These are phyloP conservation scores for Xylaria flabelliformis DNA, from an alignment of 495 filamentous ascomycete species.

Conservation along the genomic window DNA sequence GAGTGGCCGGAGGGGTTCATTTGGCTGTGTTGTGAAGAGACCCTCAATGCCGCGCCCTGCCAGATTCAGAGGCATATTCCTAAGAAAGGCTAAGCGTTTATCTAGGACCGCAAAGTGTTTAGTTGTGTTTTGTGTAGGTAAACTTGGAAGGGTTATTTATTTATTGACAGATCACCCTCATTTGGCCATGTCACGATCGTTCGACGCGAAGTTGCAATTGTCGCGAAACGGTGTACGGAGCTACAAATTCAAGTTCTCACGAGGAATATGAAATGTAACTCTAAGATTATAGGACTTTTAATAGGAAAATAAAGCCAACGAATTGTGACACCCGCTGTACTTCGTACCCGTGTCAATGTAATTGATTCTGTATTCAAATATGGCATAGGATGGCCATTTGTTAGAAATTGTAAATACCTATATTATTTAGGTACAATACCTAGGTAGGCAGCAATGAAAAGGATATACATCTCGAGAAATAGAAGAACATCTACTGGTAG, in stretches of 20 bases:
- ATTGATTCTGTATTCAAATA: too few species aligned
- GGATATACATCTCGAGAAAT: too few species aligned
- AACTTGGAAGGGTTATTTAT: neutral
- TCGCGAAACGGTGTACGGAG: neutral
- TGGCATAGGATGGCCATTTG: neutral
- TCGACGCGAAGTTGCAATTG: neutral
- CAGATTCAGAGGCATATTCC: constrained; percentile 13
- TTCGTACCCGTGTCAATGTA: neutral
- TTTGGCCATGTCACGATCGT: neutral
- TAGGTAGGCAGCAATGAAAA: too few species aligned
- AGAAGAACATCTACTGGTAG: neutral
- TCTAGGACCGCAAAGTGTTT: neutral
- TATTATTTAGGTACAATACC: too few species aligned
- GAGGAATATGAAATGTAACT: neutral
- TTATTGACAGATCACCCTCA: neutral
- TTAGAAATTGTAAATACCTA: neutral
- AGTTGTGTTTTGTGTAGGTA: neutral
- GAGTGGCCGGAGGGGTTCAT: constrained; percentile 14
- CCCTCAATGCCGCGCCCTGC: neutral
- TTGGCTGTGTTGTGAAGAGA: constrained; percentile 11
- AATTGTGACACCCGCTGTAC: neutral
- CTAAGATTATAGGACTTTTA: neutral
- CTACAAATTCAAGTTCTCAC: neutral
- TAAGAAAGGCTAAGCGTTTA: neutral
- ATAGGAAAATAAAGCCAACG: neutral